Evolutionary conservation across 768 basidiomycete genomes (phyloP), one percentile per base, ranked within the genome.

Genomic region (Lactarius quietus): DNA sequence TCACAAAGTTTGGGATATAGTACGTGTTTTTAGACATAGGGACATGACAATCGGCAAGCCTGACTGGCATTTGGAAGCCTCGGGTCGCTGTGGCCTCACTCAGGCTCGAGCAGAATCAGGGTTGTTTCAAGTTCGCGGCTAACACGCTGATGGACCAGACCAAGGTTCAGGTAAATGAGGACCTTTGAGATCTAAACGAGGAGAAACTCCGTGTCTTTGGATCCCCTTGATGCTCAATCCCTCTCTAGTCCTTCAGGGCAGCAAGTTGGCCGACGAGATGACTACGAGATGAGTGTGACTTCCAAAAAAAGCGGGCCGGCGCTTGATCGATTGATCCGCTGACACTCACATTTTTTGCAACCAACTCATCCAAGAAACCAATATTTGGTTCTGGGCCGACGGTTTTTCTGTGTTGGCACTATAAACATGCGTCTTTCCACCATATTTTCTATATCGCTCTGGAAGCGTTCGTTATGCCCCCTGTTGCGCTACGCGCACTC

Each of bases 1-100:
- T 84, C 41, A 90, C 78, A 74, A 94, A 95, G 68, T 92, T 79
- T 7, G 90, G 90, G 23, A 94, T 79, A 75, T 95, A 94, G 72
- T 84, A 86, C 3, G 79, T 78, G 61, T 81, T 79, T 53, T 76
- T 71, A 52, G 73, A 68, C 33, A 78, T 79, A 18, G 74, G 71
- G 14, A 73, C 64, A 31, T 61, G 53, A 26, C 66, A 66, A 36
- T 61, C 36, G 6, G 43, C 39, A 52, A 56, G 23, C 33, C n/a
- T 55, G 41, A 48, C 26, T 51, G 48, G 14, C 48, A 51, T 51
- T 26, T 26, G 23, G n/a, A 14, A 26, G 26, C 23, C 12, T 26
- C 45, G 23, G 0, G 23, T 26, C 14, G 45, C 23, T 23, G 45
- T 48, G 23, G n/a, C 45, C 45, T 14, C 23, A 48, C 23, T 41